Conservation (phyloP, 139 green algal species). For the Chlorella sp. region DNA sequence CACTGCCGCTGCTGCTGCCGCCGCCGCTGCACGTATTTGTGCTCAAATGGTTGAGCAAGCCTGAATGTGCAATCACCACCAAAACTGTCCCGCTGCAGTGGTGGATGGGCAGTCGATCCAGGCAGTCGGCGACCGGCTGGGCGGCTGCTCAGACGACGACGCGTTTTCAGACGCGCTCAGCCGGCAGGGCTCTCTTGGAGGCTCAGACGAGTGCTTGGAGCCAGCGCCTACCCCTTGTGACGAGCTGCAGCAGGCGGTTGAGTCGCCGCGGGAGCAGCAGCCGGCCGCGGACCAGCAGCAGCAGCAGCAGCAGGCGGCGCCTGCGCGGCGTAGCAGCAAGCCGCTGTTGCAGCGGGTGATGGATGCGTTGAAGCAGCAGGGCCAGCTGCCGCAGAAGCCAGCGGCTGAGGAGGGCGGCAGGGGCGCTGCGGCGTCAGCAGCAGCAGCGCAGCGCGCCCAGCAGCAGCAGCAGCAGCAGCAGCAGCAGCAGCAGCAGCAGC, state of each 20-base stretch:
- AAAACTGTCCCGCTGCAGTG: neutral
- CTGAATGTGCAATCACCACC: too few species aligned
- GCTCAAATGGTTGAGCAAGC: too few species aligned
- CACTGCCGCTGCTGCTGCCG: neutral
- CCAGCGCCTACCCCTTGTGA: neutral
- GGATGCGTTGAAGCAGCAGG: slow-evolving; percentile 8
- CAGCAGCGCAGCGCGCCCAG: neutral
- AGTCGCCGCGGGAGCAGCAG: neutral
- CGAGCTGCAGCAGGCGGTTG: neutral
- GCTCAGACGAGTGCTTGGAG: neutral
- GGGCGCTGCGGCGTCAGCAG: neutral
- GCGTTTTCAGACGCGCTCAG: slow-evolving; percentile 19
- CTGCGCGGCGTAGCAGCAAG: neutral
- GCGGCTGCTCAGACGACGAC: neutral
- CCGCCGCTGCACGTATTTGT: neutral
- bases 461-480: slow-evolving; percentile 1
- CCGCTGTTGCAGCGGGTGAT: slow-evolving; percentile 27
- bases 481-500: neutral
- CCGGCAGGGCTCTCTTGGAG: slow-evolving; percentile 1
- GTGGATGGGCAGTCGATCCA: neutral
- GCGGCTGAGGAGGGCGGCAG: too few species aligned
- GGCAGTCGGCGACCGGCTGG: neutral
- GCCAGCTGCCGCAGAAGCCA: neutral
- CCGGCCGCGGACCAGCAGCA: neutral
- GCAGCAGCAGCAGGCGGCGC: neutral